Conservation (phyloP, 1,139 yeast genomes). For the Saccharomyces hybrid region DNA sequence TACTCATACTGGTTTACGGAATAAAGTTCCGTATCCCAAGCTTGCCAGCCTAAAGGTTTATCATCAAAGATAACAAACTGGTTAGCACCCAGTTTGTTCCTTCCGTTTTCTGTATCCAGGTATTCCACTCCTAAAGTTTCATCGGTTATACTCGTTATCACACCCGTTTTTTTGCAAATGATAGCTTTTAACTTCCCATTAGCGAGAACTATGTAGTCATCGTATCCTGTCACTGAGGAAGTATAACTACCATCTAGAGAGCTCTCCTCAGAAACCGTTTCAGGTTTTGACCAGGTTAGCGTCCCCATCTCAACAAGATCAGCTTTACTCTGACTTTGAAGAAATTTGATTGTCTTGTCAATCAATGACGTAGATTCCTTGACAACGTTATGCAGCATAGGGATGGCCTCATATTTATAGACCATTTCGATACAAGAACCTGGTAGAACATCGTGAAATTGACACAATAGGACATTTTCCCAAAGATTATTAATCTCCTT, state of each 20-base stretch:
- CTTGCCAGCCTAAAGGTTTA: conserved; percentile 84
- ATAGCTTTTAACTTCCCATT: conserved; percentile 56
- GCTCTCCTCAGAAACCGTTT: background rate
- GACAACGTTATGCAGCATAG: conserved; percentile 57
- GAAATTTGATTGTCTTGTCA: conserved; percentile 42
- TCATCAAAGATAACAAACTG: conserved; percentile 79
- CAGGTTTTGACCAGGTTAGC: conserved; percentile 26
- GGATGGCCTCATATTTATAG: conserved; percentile 83
- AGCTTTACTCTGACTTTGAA: conserved; percentile 19
- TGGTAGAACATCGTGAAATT: conserved; percentile 93
- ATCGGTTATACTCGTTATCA: conserved; percentile 61
- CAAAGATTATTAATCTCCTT: conserved; percentile 61
- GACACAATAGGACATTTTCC: conserved; percentile 85
- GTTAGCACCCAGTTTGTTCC: conserved; percentile 54
- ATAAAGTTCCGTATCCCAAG: conserved; percentile 95
- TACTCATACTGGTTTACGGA: conserved; percentile 63
- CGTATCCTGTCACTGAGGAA: conserved; percentile 9
- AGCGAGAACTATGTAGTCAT: conserved; percentile 34
- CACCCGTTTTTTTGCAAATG: conserved; percentile 50
- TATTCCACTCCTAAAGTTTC: conserved; percentile 54
- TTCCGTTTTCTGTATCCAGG: conserved; percentile 48
- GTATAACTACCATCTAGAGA: background rate
- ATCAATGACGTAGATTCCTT: conserved; percentile 47
- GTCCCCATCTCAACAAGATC: conserved; percentile 32
- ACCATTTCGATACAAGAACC: conserved; percentile 95